A percentile compares a stretch with the other conserved stretches of the same genome.
phyloP scores from a whole-genome alignment of 257 asterid species.

The Linaria vulgaris region DNA sequence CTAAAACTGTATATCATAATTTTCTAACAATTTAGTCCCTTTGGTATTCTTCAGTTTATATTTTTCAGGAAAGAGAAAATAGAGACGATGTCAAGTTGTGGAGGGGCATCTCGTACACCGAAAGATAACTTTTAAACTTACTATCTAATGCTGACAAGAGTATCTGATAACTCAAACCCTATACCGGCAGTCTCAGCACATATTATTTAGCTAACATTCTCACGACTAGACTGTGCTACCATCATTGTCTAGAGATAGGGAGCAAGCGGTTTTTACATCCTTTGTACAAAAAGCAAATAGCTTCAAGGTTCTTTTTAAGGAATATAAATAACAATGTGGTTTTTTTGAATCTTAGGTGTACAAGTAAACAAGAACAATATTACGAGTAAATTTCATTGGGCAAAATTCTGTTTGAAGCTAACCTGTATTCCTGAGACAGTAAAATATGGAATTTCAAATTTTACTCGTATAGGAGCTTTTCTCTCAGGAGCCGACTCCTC shows the following conservation, averaged over 20 bases:
- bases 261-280: conserved; percentile 1
- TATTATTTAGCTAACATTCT: neutral
- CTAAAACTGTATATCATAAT: too few species aligned
- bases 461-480: conserved; percentile 96
- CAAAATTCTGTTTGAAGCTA: conserved; percentile 20
- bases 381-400: neutral
- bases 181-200: neutral
- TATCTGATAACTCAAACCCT: neutral
- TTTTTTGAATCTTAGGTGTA: neutral
- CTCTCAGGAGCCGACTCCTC: conserved; percentile 89
- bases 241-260: conserved; percentile 8
- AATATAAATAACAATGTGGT: neutral
- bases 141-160: too few species aligned
- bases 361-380: conserved; percentile 12
- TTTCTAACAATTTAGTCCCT: too few species aligned
- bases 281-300: conserved; percentile 9
- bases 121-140: too few species aligned
- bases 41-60: too few species aligned
- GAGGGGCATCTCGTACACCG: too few species aligned
- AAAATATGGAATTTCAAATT: conserved; percentile 97
- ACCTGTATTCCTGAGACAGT: conserved; percentile 99
- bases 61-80: too few species aligned
- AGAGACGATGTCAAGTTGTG: too few species aligned
- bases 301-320: neutral
- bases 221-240: neutral